A percentile compares a stretch with the other conserved stretches of the same genome.
Evolutionary conservation across 495 filamentous ascomycete species (phyloP).

Genomic region (Lophiostoma macrostomum): DNA sequence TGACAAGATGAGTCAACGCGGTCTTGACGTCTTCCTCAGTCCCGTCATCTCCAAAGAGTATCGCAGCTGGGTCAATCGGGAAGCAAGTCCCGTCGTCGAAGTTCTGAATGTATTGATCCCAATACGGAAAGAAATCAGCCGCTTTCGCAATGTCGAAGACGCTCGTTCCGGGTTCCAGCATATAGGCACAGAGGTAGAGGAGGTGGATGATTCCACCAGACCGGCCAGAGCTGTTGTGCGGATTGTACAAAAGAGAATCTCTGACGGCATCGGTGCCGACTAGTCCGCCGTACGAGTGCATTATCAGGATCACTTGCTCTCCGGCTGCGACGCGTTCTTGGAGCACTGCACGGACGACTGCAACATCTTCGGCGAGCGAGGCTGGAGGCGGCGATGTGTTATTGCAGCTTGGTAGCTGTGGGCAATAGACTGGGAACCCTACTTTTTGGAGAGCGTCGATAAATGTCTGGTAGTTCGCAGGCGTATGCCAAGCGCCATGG

Average conservation of each 20-base stretch:
- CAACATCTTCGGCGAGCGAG: conserved; percentile 36
- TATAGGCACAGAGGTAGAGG: conserved; percentile 44
- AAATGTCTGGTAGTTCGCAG: conserved; percentile 41
- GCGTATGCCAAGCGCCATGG: conserved; percentile 48
- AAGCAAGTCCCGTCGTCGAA: conserved; percentile 28
- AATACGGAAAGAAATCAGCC: conserved; percentile 30
- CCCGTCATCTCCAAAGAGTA: conserved; percentile 39
- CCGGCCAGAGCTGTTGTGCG: conserved; percentile 29
- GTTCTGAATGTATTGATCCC: conserved; percentile 28
- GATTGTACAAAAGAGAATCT: conserved; percentile 32
- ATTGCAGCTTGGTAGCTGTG: conserved; percentile 40
- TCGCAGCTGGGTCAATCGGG: conserved; percentile 30
- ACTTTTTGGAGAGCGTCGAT: conserved; percentile 35
- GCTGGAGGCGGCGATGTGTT: conserved; percentile 32
- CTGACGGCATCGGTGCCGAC: conserved; percentile 41
- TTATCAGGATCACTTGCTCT: conserved; percentile 38
- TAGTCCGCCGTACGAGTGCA: conserved; percentile 47
- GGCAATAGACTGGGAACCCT: conserved; percentile 42
- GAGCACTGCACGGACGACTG: conserved; percentile 32
- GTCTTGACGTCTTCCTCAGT: conserved; percentile 26
- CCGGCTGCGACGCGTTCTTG: conserved; percentile 34
- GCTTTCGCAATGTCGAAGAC: conserved; percentile 33
- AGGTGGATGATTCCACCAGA: conserved; percentile 44
- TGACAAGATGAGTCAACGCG: conserved; percentile 23
- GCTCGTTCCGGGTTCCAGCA: conserved; percentile 31